Base-by-base conservation (phyloP, 352 stramenopile species). In the Globisporangium uncinulatum region DNA sequence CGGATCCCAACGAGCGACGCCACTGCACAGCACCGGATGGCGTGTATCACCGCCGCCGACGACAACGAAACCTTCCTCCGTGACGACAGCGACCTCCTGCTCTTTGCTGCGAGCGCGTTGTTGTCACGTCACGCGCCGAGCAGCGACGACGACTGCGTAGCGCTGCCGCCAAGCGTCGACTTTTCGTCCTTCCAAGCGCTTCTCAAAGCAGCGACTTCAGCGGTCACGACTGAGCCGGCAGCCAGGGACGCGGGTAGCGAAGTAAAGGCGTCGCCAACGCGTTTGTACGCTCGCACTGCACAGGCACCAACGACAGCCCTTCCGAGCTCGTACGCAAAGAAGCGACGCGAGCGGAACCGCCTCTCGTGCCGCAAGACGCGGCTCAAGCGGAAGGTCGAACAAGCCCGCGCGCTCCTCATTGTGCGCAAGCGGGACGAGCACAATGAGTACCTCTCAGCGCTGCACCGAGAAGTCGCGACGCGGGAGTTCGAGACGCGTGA, bases 341-440 rank as follows among this genome's bases (percentile, higher is more conserved):
- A 59, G 24, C 76, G 68, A 3, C 74, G 70, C 34, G 61, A 83
- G 50, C 65, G 51, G 15, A 78, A 79, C 46, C 72, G 74, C 43
- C 57, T 72, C 8, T 80, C 71, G 13, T 79, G 71, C 37, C 69
- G 71, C 42, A 83, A 81, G 53, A 76, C 70, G 19, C 69, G 74
- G 9, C 58, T 81, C 4, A 79, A 76, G 51, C 70, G 70, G 20
- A 80, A 81, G 48, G 54, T 75, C 13, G 56, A 74, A 29, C 71
- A 79, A 8, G 45, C 62, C n/a, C 49, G 54, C 11, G 59, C 67
- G 6, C 43, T 67, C 21, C 13, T 72, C 34, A 41, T 79, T 7
- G 54, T 61, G 49, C 53, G 47, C 31, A 61, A 70, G 29, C 69
- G 74, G 19, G 48, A 71, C 29, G 48, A 67, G 36, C 67, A 69